phyloP scores from a whole-genome alignment of 805 yeast species.

The Myxozyma lipomycoides region DNA sequence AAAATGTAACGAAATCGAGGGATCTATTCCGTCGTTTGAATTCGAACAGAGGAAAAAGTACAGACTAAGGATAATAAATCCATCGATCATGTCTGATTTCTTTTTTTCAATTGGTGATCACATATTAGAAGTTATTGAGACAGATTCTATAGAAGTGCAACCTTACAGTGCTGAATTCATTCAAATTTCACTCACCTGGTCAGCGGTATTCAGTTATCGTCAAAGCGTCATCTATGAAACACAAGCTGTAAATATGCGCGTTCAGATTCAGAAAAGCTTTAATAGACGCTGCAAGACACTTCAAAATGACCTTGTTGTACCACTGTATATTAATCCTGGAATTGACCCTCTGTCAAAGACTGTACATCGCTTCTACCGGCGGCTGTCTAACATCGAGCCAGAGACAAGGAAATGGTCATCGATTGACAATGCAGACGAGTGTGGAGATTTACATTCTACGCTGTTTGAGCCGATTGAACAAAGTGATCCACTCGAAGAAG shows the following conservation, averaged over 20 bases:
- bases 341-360: not conserved
- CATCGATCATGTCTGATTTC: constrained; percentile 18
- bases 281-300: constrained; percentile 7
- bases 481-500: constrained; percentile 7
- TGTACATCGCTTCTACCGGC: not conserved
- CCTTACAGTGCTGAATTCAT: constrained; percentile 1
- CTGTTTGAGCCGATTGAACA: constrained; percentile 1
- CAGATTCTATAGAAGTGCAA: constrained; percentile 22
- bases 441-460: constrained; percentile 8
- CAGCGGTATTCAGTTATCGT: constrained; percentile 11
- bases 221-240: constrained; percentile 17
- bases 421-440: not conserved
- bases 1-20: not conserved
- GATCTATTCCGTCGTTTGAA: constrained; percentile 3
- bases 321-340: not conserved
- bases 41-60: constrained; percentile 13
- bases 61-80: constrained; percentile 21
- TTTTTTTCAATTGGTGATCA: constrained; percentile 22
- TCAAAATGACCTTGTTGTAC: constrained; percentile 4
- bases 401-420: not conserved
- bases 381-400: not conserved
- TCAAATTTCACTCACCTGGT: constrained; percentile 20
- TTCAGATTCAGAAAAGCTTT: constrained; percentile 16
- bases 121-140: constrained; percentile 18
- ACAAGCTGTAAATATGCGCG: constrained; percentile 12